phyloP scores from a whole-genome alignment of 371 early-diverging fungal species.

The Nematocida sp. region DNA sequence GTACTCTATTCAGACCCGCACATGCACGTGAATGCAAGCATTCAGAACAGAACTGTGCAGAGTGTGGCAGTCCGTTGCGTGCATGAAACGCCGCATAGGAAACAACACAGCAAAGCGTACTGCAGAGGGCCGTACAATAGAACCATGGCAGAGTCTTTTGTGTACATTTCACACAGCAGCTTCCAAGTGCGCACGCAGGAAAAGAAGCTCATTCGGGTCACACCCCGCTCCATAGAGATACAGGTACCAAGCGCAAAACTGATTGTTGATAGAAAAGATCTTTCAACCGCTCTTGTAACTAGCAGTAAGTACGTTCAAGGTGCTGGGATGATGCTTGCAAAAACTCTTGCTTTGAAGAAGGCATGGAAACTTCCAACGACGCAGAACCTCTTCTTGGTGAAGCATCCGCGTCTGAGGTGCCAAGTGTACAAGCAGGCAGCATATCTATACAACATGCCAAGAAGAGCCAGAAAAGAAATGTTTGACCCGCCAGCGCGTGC shows the following conservation, averaged over 20 bases:
- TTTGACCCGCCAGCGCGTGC: conserved; percentile 1
- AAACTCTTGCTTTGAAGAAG: not conserved
- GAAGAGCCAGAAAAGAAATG: conserved; percentile 1
- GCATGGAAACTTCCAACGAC: not conserved
- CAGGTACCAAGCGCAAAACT: not conserved
- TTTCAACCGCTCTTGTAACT: not conserved
- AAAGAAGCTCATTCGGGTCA: not conserved
- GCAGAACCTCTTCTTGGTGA: conserved; percentile 7
- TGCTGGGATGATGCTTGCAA: not conserved
- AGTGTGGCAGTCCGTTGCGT: conserved; percentile 11
- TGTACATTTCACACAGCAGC: not conserved
- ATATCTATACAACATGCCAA: conserved; percentile 35
- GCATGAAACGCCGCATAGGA: not conserved
- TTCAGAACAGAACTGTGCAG: not conserved
- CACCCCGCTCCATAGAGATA: not conserved
- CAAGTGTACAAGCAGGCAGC: not conserved
- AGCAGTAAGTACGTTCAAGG: not conserved
- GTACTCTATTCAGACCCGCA: conserved; percentile 1
- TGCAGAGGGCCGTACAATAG: conserved; percentile 27
- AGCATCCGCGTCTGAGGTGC: conserved; percentile 3
- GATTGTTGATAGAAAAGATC: not conserved
- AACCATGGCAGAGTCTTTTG: conserved; percentile 29
- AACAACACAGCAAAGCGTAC: not conserved
- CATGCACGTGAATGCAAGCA: conserved; percentile 25
- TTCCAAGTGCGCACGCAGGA: not conserved